Percentiles rank a stretch among this genome's conserved stretches.
phyloP scores from a whole-genome alignment of 768 basidiomycete genomes.

The Tulasnella sp. region DNA sequence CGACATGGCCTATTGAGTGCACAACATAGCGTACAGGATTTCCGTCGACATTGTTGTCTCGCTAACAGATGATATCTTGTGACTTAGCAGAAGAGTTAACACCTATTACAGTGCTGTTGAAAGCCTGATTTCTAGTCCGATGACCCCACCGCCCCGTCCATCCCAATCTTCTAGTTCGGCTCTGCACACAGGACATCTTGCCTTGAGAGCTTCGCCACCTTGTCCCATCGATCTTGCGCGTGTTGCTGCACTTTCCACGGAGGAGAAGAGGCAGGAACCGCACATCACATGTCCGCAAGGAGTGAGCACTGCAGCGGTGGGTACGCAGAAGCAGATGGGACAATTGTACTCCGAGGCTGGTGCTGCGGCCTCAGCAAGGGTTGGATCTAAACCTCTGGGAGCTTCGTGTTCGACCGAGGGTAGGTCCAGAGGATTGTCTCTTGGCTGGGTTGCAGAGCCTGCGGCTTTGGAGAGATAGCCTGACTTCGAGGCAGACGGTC shows the following conservation, averaged over 20 bases:
- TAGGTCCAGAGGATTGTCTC: too few species aligned
- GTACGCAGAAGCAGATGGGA: slow-evolving; percentile 68
- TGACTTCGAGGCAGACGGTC: too few species aligned
- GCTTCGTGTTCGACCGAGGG: too few species aligned
- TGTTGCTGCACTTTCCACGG: slow-evolving; percentile 49
- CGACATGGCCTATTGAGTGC: too few species aligned
- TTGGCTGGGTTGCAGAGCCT: too few species aligned
- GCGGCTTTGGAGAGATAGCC: too few species aligned
- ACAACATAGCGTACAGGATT: too few species aligned
- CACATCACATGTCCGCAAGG: slow-evolving; percentile 74
- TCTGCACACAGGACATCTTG: slow-evolving; percentile 59
- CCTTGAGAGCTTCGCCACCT: background rate
- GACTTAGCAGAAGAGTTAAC: too few species aligned
- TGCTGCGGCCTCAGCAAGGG: too few species aligned
- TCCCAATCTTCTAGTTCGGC: slow-evolving; percentile 58
- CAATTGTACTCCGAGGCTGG: slow-evolving; percentile 39
- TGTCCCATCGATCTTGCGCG: slow-evolving; percentile 29
- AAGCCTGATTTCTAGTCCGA: slow-evolving; percentile 30
- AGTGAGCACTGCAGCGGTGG: slow-evolving; percentile 61
- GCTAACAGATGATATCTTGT: too few species aligned
- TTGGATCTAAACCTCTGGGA: too few species aligned
- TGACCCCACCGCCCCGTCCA: slow-evolving; percentile 53
- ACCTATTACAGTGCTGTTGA: background rate
- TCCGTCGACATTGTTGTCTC: too few species aligned
- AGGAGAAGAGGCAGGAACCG: slow-evolving; percentile 60